Percentiles rank a stretch among this genome's conserved stretches.
phyloP scores from a whole-genome alignment of 108 stramenopile species.

The Discostella stelligeroides region DNA sequence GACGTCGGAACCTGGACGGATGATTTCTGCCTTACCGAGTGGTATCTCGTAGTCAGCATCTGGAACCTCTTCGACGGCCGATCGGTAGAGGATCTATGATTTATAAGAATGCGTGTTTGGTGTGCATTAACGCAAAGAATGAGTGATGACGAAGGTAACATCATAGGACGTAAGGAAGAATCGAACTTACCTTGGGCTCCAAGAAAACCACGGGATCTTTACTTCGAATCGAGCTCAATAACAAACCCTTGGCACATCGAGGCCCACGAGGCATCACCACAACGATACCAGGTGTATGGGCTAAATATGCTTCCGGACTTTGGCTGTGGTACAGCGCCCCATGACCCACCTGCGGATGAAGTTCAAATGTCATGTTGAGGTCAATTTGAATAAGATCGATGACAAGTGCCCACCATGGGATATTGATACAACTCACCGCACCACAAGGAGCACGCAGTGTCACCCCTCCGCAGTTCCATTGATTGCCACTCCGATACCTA shows the following conservation, averaged over 20 bases:
- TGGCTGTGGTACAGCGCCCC: slow-evolving; percentile 97
- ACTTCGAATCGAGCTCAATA: slow-evolving; percentile 87
- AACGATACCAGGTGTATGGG: slow-evolving; percentile 94
- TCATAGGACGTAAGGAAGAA: not conserved
- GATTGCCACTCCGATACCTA: slow-evolving; percentile 90
- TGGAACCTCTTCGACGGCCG: slow-evolving; percentile 94
- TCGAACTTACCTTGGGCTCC: slow-evolving; percentile 87
- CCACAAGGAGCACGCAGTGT: slow-evolving; percentile 94
- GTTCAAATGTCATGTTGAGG: too few relatives aligned
- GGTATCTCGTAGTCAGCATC: slow-evolving; percentile 93
- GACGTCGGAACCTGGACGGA: slow-evolving; percentile 86
- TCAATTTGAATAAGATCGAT: too few relatives aligned
- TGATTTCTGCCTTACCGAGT: slow-evolving; percentile 89
- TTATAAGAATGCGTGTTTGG: not conserved
- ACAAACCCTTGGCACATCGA: slow-evolving; percentile 91
- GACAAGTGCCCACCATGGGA: too few relatives aligned
- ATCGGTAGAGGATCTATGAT: slow-evolving; percentile 86
- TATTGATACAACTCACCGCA: slow-evolving; percentile 78
- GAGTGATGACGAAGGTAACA: not conserved
- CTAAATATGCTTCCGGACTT: slow-evolving; percentile 93
- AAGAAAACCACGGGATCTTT: slow-evolving; percentile 96
- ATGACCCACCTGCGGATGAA: slow-evolving; percentile 47
- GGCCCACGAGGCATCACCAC: slow-evolving; percentile 97
- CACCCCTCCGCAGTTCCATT: slow-evolving; percentile 96
- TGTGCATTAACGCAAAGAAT: not conserved